Conservation (phyloP, 2,329 filamentous ascomycete genomes). For the Cladosporium sp. region DNA sequence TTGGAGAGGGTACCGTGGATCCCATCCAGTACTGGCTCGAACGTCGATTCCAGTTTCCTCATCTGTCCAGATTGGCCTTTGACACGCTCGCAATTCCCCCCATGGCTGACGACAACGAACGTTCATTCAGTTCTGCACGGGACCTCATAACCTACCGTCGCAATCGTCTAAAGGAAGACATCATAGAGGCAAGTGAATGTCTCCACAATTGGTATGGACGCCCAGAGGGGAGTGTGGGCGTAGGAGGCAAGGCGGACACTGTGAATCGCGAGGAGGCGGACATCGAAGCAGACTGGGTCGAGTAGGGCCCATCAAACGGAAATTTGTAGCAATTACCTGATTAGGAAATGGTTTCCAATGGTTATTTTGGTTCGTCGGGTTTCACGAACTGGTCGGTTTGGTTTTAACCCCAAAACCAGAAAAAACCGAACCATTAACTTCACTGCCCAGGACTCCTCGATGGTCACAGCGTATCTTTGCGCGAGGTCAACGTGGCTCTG, state of each 20-base stretch:
- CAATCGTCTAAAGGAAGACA: not conserved
- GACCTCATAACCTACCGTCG: not conserved
- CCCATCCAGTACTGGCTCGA: not conserved
- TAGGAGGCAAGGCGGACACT: not conserved
- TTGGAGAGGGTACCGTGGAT: not conserved
- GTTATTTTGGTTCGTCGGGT: not conserved
- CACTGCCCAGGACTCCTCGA: slow-evolving; percentile 29
- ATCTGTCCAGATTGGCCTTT: not conserved
- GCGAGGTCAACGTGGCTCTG: too few species aligned
- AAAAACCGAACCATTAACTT: not conserved
- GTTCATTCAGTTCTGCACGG: not conserved
- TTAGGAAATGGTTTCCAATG: slow-evolving; percentile 16
- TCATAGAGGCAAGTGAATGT: not conserved
- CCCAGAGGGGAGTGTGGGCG: not conserved
- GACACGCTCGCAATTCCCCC: not conserved
- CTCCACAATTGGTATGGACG: not conserved
- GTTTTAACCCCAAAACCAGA: not conserved
- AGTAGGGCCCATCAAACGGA: slow-evolving; percentile 11
- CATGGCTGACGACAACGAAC: not conserved
- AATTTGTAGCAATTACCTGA: slow-evolving; percentile 30
- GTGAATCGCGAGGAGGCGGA: not conserved
- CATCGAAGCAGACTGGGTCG: not conserved
- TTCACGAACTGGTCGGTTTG: not conserved
- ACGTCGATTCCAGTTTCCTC: not conserved
- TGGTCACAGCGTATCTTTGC: too few species aligned